Evolutionary conservation across 306 rosid species (phyloP), one percentile per base, ranked within the genome.

Genomic region (Casuarina glauca): DNA sequence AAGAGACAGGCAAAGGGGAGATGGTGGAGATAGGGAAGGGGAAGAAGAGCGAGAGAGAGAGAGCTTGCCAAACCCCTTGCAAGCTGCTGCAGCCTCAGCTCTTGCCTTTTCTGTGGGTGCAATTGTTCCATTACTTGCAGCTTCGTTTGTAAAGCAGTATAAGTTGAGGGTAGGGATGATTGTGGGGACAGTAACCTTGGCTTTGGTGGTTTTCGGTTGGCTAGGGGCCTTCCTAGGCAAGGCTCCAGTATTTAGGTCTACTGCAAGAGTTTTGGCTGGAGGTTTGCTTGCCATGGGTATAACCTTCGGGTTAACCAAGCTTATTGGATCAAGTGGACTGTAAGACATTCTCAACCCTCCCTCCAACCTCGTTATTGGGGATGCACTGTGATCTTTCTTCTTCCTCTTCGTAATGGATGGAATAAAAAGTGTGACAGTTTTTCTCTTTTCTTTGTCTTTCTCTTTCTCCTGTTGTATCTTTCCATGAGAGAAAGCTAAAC

Each of bases 271-370:
- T 72, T 78, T 95, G 86, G 1, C 91, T 62, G 99, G 99, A 32
- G 99, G 99, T 52, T 91, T 95, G 99, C 41, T 95, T 57, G 99
- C 99, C 51, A 95, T 95, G 97, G 84, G 89, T 4, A 73, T 93
- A 13, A 95, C 99, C 75, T 93, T 86, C 72, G 97, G 96, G 5
- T 74, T 93, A 68, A 92, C 97, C 17, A 95, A 91, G 87, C 76
- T 89, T 82, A 90, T 93, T 74, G 94, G 97, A 3, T 85, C 90
- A 36, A 91, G 90, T n/a, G 95, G 87, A 13, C 87, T 95, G 10
- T 89, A 50, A 77, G 5, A 48, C 3, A 9, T 48, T 10, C 9
- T 48, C 51, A 48, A 44, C 32, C 32, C 32, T 26, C 32, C 32
- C 32, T 26, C 32, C 32, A 26, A 26, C 32, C 32, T 26, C 32